Conservation (phyloP, 2,329 filamentous ascomycete species). For the Nemania diffusa region DNA sequence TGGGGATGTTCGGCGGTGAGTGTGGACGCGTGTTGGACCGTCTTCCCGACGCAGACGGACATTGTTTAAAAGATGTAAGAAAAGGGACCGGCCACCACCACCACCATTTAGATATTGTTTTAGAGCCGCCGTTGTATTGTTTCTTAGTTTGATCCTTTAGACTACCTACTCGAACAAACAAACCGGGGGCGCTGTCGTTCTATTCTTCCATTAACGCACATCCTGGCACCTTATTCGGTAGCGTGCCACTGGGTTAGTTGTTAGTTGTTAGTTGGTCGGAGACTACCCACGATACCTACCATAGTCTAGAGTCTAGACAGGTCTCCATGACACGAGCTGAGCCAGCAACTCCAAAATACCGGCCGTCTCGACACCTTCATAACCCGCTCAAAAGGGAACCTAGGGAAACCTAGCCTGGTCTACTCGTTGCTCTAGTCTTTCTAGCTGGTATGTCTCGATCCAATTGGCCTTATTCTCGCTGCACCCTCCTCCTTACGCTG, state of each 20-base stretch:
- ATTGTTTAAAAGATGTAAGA: constrained; percentile 20
- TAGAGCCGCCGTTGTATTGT: constrained; percentile 13
- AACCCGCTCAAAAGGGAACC: not conserved
- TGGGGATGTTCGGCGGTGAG: constrained; percentile 24
- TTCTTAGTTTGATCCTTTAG: constrained; percentile 2
- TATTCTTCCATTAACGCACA: constrained; percentile 6
- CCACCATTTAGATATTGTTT: constrained; percentile 8
- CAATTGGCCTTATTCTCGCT: constrained; percentile 18
- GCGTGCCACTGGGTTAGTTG: constrained; percentile 7
- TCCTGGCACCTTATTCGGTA: constrained; percentile 9
- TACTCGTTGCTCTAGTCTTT: not conserved
- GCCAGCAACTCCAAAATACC: constrained; percentile 9
- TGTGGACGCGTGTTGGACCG: constrained; percentile 34
- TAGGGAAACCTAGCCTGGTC: not conserved
- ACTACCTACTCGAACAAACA: constrained; percentile 16
- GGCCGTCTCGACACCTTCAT: constrained; percentile 3
- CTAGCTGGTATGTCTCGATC: constrained; percentile 13
- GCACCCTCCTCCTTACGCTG: constrained; percentile 1
- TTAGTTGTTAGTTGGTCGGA: not conserved
- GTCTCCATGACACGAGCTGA: constrained; percentile 15
- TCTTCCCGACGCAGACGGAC: constrained; percentile 30
- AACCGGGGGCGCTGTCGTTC: not conserved
- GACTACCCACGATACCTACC: constrained; percentile 2
- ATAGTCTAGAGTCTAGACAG: not conserved
- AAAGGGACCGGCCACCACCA: constrained; percentile 28